phyloP scores from a whole-genome alignment of 2,329 filamentous ascomycete genomes.

The Chrysosporium queenslandicum region DNA sequence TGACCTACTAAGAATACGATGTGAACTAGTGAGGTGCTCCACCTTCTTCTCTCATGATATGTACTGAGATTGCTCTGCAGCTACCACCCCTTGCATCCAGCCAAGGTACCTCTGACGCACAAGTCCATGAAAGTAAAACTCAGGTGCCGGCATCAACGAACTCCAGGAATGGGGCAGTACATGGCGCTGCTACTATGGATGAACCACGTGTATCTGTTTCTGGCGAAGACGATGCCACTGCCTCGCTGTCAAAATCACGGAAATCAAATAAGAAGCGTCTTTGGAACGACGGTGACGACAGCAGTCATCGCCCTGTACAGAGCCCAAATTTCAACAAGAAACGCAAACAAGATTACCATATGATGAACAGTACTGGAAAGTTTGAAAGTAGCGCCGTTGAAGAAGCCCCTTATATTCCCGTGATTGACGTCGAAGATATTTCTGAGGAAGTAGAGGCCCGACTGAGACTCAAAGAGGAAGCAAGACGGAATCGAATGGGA shows the following conservation, averaged over 20 bases:
- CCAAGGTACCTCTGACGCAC: background rate
- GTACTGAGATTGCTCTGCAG: background rate
- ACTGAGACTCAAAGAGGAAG: conserved; percentile 36
- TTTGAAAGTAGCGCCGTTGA: background rate
- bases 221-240: conserved; percentile 17
- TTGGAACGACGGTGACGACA: conserved; percentile 7
- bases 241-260: conserved; percentile 12
- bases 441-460: conserved; percentile 38
- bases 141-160: background rate
- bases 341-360: background rate
- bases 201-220: conserved; percentile 11
- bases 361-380: background rate
- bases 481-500: conserved; percentile 24
- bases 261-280: conserved; percentile 20
- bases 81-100: background rate
- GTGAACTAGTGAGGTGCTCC: conserved; percentile 26
- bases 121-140: background rate
- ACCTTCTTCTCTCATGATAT: background rate
- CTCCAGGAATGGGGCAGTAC: background rate
- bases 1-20: conserved; percentile 29
- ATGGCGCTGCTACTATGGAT: background rate
- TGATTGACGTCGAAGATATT: conserved; percentile 36
- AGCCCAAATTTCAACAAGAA: background rate
- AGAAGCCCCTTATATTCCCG: background rate
- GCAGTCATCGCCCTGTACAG: background rate